phyloP scores from a whole-genome alignment of 306 rosid genomes.

The Casuarina cunninghamiana region DNA sequence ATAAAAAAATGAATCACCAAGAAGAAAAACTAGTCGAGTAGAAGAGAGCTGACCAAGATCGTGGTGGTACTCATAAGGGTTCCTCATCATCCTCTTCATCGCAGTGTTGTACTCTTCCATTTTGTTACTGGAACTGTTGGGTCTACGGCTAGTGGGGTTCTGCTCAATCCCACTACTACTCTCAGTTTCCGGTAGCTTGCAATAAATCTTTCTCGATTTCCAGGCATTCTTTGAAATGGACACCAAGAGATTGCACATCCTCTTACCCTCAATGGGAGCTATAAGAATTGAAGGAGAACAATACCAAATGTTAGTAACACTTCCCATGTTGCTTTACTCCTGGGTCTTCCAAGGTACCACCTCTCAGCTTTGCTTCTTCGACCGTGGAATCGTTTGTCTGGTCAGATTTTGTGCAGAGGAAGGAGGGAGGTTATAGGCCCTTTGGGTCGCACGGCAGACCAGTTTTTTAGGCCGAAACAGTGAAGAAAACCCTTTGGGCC shows the following conservation, averaged over 20 bases:
- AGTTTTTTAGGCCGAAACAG: background rate
- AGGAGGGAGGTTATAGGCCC: too few species aligned
- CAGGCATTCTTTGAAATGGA: conserved; percentile 18
- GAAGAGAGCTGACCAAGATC: conserved; percentile 75
- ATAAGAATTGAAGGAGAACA: conserved; percentile 29
- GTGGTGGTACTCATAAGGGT: conserved; percentile 92
- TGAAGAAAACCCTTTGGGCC: conserved; percentile 1
- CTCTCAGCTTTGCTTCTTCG: background rate
- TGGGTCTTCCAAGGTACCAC: background rate
- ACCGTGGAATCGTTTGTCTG: background rate
- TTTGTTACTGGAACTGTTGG: conserved; percentile 44
- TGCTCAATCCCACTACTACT: conserved; percentile 52
- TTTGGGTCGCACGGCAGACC: too few species aligned
- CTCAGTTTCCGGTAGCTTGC: conserved; percentile 45
- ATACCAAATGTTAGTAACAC: conserved; percentile 33
- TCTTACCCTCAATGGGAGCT: conserved; percentile 41
- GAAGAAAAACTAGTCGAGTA: conserved; percentile 15
- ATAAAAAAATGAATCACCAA: conserved; percentile 8
- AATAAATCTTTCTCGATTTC: conserved; percentile 39
- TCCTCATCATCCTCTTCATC: conserved; percentile 93
- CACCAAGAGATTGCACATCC: conserved; percentile 25
- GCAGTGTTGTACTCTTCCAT: conserved; percentile 82
- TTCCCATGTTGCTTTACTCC: conserved; percentile 41
- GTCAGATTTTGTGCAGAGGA: background rate
- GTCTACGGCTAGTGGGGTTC: conserved; percentile 29